Base-by-base conservation (phyloP, 176 grass and related monocot genomes). In the Hsuehochloa calcarea region DNA sequence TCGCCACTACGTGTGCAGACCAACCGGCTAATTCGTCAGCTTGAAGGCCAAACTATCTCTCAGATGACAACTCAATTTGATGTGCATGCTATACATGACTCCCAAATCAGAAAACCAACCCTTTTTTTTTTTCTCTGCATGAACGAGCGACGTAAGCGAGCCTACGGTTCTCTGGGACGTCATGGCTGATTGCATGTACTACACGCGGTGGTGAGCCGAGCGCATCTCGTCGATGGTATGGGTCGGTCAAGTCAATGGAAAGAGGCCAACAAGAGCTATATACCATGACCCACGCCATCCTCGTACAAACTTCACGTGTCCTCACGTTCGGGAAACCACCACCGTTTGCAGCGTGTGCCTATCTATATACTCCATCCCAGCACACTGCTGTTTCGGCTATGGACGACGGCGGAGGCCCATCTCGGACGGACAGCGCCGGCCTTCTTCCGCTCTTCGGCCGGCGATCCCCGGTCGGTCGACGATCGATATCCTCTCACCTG, bases 331-430 rank as follows among this genome's bases (percentile, higher is more conserved):
- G 68, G 8, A 29, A 51, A 5, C 20, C 16, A 14, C 80, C n/a
- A 6, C 65, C 3, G 11, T 8, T 22, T 4, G 6, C 39, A 9
- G 16, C 25, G 25, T 62, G 68, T 22, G 80, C 55, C 8, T n/a
- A n/a, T n/a, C 46, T 17, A 26, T 35, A 12, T 15, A 34, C 31
- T 37, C 26, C 79, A 34, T 17, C 14, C 35, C 13, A 31, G 0
- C 7, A 40, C 29, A 34, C 4, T 13, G 80, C 27, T 35, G 37
- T 23, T 27, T 59, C 64, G 26, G 45, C 50, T 72, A 90, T 85
- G 88, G 78, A 80, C 72, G 9, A 68, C 68, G 75, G 47, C 75
- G 55, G 71, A 63, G 67, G 71, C 44, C 73, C 87, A 26, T 70
- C 70, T 10, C 82, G 63, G 31, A 13, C n/a, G 22, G 50, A 19